Evolutionary conservation across 352 stramenopile species (phyloP), one percentile per base, ranked within the genome.

Genomic region (Globisporangium carolinianum): DNA sequence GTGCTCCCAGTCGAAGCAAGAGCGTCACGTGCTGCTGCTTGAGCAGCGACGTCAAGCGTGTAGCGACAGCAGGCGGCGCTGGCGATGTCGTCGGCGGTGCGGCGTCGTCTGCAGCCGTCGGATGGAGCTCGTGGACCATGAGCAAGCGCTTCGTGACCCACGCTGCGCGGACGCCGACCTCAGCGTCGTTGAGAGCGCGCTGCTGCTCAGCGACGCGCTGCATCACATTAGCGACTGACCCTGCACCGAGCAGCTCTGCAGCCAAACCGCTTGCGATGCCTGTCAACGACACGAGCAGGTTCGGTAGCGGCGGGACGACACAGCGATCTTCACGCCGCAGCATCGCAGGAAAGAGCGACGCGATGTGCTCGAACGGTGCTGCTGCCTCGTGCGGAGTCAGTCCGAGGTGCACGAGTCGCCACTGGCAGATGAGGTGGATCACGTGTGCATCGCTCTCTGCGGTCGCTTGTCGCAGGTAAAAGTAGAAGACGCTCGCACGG

Each of bases 1-100:
- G 63, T 98, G 98, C 2, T 15, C n/a, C 42, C 4, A 99, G 71
- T 10, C 92, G 88, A 12, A 98, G 70, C 6, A 98, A 89, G 5
- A 98, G 69, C 39, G 68, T 77, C 14, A 98, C 87, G 53, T 90
- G 86, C 18, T 84, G 69, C 35, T 77, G 56, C 47, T 72, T 69
- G 24, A 77, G 64, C 9, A 65, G n/a, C 15, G 43, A 24, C 14
- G 47, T 45, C 12, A 73, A 24, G 36, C n/a, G 9, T 8, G n/a
- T 10, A n/a, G 36, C 0, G 4, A 15, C 15, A 32, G 24, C 24
- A 32, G 1, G 24, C 2, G 24, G 24, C 24, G 24, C 24, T 32
- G 24, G 2, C 24, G 24, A 32, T n/a, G 51, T 12, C 15, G 5
- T 2, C 4, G 51, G 4, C 24, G 51, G 10, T 7, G 14, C 17